Evolutionary conservation across 2,329 filamentous ascomycete genomes (phyloP).

Genomic region (Calonectria ilicicola): DNA sequence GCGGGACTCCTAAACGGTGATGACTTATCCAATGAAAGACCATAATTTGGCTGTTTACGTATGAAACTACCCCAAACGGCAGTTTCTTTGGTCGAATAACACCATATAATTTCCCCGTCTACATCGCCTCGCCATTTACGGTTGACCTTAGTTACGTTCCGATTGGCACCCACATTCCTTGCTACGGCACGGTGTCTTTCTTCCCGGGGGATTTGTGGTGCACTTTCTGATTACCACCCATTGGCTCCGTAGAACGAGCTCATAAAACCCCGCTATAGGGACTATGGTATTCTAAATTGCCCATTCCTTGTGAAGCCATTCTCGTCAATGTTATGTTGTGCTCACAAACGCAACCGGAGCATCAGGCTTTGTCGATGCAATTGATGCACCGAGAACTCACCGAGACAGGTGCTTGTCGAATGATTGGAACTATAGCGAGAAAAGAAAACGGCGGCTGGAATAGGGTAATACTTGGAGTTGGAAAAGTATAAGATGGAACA

Average conservation of each 20-base stretch:
- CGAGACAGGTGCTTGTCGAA: conserved; percentile 21
- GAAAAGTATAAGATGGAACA: conserved; percentile 25
- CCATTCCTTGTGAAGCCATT: conserved; percentile 3
- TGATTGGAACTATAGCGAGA: background rate
- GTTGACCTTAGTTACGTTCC: background rate
- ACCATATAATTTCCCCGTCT: background rate
- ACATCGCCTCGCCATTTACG: background rate
- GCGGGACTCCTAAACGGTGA: background rate
- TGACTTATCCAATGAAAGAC: background rate
- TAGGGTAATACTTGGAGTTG: background rate
- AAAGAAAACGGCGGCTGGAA: background rate
- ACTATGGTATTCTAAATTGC: background rate
- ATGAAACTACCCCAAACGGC: background rate
- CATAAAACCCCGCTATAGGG: background rate
- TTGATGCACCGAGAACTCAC: conserved; percentile 25
- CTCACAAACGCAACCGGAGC: background rate
- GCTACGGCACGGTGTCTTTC: background rate
- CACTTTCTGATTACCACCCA: background rate
- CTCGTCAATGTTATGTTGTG: background rate
- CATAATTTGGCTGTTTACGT: too few relatives aligned
- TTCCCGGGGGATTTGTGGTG: background rate
- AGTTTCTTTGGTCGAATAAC: background rate
- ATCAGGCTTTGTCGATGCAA: background rate
- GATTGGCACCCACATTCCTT: conserved; percentile 6
- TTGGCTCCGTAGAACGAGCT: background rate